phyloP scores from a whole-genome alignment of 768 basidiomycete genomes.

The Trametes meyenii region DNA sequence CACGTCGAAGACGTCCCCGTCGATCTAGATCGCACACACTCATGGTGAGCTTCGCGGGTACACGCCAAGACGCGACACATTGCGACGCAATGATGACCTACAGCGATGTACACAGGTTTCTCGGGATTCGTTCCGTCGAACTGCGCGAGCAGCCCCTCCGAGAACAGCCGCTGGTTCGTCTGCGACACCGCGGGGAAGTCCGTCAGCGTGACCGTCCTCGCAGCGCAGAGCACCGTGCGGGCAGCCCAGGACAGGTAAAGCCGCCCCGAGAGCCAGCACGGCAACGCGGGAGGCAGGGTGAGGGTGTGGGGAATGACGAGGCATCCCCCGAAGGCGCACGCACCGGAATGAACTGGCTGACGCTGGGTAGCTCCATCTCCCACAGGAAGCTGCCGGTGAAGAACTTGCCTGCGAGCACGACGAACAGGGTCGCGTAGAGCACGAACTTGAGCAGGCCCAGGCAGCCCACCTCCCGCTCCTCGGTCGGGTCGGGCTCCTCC shows the following conservation, averaged over 20 bases:
- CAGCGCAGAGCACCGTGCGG: neutral
- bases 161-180: slow-evolving; percentile 70
- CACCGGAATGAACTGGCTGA: slow-evolving; percentile 30
- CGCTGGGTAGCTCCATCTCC: slow-evolving; percentile 53
- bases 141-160: slow-evolving; percentile 63
- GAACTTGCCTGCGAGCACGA: slow-evolving; percentile 74
- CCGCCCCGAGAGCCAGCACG: neutral
- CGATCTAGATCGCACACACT: slow-evolving; percentile 59
- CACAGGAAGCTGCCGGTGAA: slow-evolving; percentile 86
- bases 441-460: slow-evolving; percentile 72
- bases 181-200: slow-evolving; percentile 35
- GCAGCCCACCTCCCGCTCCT: slow-evolving; percentile 63
- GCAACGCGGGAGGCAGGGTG: neutral
- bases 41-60: slow-evolving; percentile 24
- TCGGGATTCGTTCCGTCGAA: slow-evolving; percentile 71
- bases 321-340: neutral
- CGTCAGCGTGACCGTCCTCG: slow-evolving; percentile 13
- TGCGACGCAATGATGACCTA: slow-evolving; percentile 40
- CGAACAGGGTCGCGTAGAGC: slow-evolving; percentile 53
- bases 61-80: slow-evolving; percentile 16
- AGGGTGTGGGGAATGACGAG: neutral
- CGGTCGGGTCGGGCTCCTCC: slow-evolving; percentile 74
- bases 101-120: slow-evolving; percentile 84
- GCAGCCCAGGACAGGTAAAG: neutral
- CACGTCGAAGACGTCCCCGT: slow-evolving; percentile 93